Conservation (phyloP, 2,329 filamentous ascomycete genomes). For the Rosellinia necatrix region DNA sequence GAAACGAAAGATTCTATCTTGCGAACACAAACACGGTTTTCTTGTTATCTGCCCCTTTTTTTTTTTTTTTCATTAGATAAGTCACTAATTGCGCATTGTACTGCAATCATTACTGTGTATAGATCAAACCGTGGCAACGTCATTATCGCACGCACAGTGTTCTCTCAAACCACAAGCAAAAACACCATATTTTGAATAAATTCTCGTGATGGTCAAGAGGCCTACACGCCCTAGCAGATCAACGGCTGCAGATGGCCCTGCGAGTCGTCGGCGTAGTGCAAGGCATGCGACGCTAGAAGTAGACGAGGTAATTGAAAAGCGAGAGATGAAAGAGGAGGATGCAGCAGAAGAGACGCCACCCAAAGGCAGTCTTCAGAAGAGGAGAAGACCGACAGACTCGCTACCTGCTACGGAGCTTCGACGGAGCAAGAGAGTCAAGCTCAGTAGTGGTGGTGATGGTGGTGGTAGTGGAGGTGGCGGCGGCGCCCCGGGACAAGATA, state of each 20-base stretch:
- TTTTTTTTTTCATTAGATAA: no score
- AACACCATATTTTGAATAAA: no score
- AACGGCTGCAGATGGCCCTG: background rate
- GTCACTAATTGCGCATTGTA: no score
- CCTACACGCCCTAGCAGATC: background rate
- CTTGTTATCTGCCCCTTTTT: no score
- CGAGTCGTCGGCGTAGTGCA: slow-evolving; percentile 29
- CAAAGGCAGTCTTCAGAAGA: no score
- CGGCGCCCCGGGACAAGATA: background rate
- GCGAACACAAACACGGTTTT: no score
- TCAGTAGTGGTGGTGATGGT: no score
- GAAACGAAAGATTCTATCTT: no score
- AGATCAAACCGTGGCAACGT: background rate
- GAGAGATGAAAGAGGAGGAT: background rate
- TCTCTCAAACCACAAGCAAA: no score
- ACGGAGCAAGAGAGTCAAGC: slow-evolving; percentile 22
- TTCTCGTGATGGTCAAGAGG: slow-evolving; percentile 8
- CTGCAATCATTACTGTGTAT: background rate
- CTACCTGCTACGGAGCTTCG: background rate
- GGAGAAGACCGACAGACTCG: slow-evolving; percentile 15
- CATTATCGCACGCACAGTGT: background rate
- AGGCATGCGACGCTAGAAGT: slow-evolving; percentile 17
- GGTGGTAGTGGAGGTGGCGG: no score
- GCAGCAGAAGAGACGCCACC: background rate
- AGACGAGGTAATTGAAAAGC: background rate